Evolutionary conservation across 2,329 filamentous ascomycete genomes (phyloP), one percentile per base, ranked within the genome.

Genomic region (Diaporthe destruens): DNA sequence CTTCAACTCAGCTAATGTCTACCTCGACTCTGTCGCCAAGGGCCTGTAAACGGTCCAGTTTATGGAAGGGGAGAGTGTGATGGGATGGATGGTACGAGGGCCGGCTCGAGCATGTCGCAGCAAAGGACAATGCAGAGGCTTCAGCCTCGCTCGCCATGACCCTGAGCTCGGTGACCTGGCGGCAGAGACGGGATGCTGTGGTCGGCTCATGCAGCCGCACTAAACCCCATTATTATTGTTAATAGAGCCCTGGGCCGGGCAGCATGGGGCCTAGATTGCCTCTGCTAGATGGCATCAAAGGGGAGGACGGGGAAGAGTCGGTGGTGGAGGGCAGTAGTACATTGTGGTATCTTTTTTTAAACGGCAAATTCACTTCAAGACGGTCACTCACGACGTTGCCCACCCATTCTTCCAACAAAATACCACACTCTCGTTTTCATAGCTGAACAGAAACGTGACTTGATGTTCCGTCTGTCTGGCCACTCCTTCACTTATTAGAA

Each of bases 1-100:
- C 36, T 89, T 87, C 75, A 78, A 86, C 77, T 12, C 85, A 20
- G 75, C 79, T 36, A 79, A 79, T 16, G 86, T 88, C 75, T 80
- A 84, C 80, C 80, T 84, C 74, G 82, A 81, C 75, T 80, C 80
- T 68, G 79, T 77, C 67, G 80, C 79, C 34, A 78, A 79, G 51
- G 84, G 82, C 69, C 65, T 82, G 73, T 85, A 81, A 80, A 73
- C 36, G 61, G 18, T 47, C n/a, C 16, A 2, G 25, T 39, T 66
- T 47, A 53, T 53, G 61, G 39, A 51, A 39, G 47, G 61, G 39
- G 20, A 25, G 32, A 14, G 61, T 36, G 54, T 25, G 29, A 12
- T 18, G 39, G 39, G 39, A 42, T 42, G 39, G 39, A 42, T 42
- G 39, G 39, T 16, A 2, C 4, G 59, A 18, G n/a, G 32, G 42